Base-by-base conservation (phyloP, 768 basidiomycete genomes). In the Rhodotorula graminis region DNA sequence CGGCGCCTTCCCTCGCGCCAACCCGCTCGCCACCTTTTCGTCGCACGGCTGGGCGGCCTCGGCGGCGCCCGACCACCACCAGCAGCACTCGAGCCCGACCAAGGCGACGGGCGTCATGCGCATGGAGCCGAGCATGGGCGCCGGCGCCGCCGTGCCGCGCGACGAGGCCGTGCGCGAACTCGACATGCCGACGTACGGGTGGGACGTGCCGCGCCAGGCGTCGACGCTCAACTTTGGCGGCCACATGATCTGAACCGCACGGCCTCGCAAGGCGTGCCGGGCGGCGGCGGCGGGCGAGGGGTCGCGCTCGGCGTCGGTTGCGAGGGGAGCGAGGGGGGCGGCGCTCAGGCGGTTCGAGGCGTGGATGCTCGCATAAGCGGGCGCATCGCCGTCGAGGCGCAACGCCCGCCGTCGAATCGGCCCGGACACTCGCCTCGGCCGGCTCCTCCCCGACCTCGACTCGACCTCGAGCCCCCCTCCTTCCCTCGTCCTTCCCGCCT, bases 131-230 rank as follows among this genome's bases (percentile, higher is more conserved):
- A 8, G 23, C 23, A 60, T 60, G 59, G 59, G 59, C 40, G 59
- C 59, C 23, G 59, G 42, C 25, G 50, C 50, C 23, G 42, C 27
- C 59, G 15, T 25, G 23, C 40, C 42, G n/a, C 27, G 27, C 60
- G 59, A 61, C 52, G 33, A 50, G 18, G 42, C 46, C 44, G 50
- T 62, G 1, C 44, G 59, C 44, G 61, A 69, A 55, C 47, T 57
- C 27, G 8, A 49, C 14, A 14, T 29, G 37, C 64, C 55, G 29
- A 40, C 25, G 40, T 72, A 72, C 58, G 65, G 71, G 2, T 72
- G 71, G 71, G 71, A 72, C 46, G 21, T 59, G 8, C 71, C 71
- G 8, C n/a, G 65, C 14, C 71, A 72, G 57, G 46, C 42, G 23
- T 64, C 31, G 58, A 29, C 37, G 33, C 67, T 72, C 44, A 66